A percentile compares a stretch with the other conserved stretches of the same genome.
phyloP scores from a whole-genome alignment of 2,329 filamentous ascomycete species.

The Magnaporthales sp. region DNA sequence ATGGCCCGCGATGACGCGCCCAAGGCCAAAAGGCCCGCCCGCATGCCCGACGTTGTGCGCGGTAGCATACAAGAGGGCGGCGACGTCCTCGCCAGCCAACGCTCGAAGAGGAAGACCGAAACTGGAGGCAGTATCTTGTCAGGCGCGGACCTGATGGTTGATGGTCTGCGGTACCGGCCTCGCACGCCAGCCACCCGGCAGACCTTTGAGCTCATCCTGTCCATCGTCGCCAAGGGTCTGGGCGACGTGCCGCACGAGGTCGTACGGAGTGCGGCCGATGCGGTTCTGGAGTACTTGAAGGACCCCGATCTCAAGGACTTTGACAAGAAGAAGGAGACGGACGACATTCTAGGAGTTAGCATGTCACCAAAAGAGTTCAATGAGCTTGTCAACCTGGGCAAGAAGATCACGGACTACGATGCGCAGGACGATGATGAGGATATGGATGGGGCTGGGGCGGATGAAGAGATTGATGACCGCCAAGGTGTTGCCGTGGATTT shows the following conservation, averaged over 20 bases:
- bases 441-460: constrained; percentile 63
- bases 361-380: constrained; percentile 91
- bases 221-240: constrained; percentile 77
- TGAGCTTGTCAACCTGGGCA: constrained; percentile 88
- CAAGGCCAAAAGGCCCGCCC: constrained; percentile 63
- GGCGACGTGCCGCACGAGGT: constrained; percentile 91
- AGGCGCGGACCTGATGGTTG: constrained; percentile 76
- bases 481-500: constrained; percentile 98
- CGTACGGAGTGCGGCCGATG: constrained; percentile 88
- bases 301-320: constrained; percentile 94
- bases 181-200: constrained; percentile 84
- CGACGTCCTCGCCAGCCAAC: constrained; percentile 58
- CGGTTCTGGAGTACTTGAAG: constrained; percentile 82
- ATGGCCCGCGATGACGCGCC: constrained; percentile 73
- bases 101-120: constrained; percentile 78
- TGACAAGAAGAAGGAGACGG: constrained; percentile 96
- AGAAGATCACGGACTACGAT: constrained; percentile 98
- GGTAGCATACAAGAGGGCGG: constrained; percentile 71
- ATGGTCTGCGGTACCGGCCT: constrained; percentile 86
- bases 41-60: constrained; percentile 62
- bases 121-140: constrained; percentile 69
- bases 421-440: constrained; percentile 94
- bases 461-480: constrained; percentile 79
- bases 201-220: constrained; percentile 90
- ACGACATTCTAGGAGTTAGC: constrained; percentile 79